phyloP scores from a whole-genome alignment of 2,329 filamentous ascomycete genomes.

The Sarocladiaceae sp. region DNA sequence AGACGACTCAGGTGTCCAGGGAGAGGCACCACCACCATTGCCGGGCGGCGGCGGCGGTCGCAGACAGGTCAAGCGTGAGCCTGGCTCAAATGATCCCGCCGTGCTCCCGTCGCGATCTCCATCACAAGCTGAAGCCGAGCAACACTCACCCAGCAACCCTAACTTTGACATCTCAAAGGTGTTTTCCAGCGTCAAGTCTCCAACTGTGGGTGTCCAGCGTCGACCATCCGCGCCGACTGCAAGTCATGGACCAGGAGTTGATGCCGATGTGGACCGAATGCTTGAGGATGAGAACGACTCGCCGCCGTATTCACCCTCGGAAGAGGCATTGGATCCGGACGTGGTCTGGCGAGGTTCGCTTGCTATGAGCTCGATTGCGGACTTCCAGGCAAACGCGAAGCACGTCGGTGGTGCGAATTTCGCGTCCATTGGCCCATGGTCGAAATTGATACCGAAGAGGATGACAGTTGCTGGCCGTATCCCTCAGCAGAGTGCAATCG shows the following conservation, averaged over 20 bases:
- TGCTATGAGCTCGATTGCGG: slow-evolving; percentile 72
- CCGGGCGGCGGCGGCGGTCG: slow-evolving; percentile 13
- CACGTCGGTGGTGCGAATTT: slow-evolving; percentile 84
- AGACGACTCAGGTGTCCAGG: slow-evolving; percentile 47
- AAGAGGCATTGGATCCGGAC: slow-evolving; percentile 62
- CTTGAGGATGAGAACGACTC: slow-evolving; percentile 78
- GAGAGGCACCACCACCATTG: slow-evolving; percentile 28
- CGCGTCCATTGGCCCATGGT: slow-evolving; percentile 58
- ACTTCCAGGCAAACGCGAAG: slow-evolving; percentile 72
- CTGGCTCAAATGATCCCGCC: slow-evolving; percentile 17
- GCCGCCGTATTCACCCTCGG: slow-evolving; percentile 77
- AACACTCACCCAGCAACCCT: slow-evolving; percentile 49
- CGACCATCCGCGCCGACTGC: slow-evolving; percentile 43
- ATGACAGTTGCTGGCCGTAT: slow-evolving; percentile 77
- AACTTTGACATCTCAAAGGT: slow-evolving; percentile 84
- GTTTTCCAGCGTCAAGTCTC: slow-evolving; percentile 78
- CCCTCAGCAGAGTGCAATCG: slow-evolving; percentile 74
- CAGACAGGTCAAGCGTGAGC: slow-evolving; percentile 30
- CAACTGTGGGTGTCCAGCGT: slow-evolving; percentile 45
- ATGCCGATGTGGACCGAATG: slow-evolving; percentile 86
- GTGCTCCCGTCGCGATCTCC: slow-evolving; percentile 29
- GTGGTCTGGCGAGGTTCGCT: slow-evolving; percentile 75
- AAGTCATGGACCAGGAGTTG: slow-evolving; percentile 56
- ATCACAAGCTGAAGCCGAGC: slow-evolving; percentile 39
- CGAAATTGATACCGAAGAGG: slow-evolving; percentile 65